Evolutionary conservation across 306 rosid species (phyloP).

Genomic region (Hippophae rhamnoides): DNA sequence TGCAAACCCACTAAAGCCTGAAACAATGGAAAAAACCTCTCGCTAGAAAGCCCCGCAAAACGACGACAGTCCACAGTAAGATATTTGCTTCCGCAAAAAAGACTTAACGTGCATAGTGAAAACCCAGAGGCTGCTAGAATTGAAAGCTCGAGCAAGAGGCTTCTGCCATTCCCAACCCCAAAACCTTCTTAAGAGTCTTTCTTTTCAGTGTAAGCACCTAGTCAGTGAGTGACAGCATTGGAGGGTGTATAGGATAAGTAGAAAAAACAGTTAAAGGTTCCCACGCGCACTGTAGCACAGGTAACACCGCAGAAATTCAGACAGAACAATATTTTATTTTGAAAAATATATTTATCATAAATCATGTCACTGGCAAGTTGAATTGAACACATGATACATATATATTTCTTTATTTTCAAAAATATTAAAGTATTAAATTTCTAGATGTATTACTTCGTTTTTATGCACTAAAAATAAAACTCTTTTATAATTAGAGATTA

Average conservation of each 20-base stretch:
- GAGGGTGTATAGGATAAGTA: constrained; percentile 16
- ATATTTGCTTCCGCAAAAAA: background rate
- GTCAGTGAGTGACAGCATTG: constrained; percentile 24
- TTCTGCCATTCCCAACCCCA: background rate
- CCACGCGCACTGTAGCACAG: constrained; percentile 27
- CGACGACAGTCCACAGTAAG: too few relatives aligned
- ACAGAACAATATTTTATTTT: too few relatives aligned
- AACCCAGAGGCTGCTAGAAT: constrained; percentile 15
- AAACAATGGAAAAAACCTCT: background rate
- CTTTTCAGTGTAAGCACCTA: background rate
- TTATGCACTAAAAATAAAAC: too few relatives aligned
- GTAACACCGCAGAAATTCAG: constrained; percentile 4
- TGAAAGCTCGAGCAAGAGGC: constrained; percentile 3
- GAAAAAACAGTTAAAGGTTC: constrained; percentile 15
- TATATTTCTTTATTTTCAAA: too few relatives aligned
- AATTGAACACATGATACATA: too few relatives aligned
- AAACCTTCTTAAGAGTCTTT: background rate
- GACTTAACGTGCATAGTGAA: constrained; percentile 17
- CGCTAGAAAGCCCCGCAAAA: too few relatives aligned
- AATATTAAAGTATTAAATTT: too few relatives aligned
- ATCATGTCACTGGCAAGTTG: too few relatives aligned
- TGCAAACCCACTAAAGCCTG: constrained; percentile 9
- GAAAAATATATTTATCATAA: too few relatives aligned
- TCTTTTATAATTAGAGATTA: too few relatives aligned
- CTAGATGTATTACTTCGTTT: too few relatives aligned